Conservation (phyloP, 1,284 basidiomycete genomes). For the Athelia sp. region DNA sequence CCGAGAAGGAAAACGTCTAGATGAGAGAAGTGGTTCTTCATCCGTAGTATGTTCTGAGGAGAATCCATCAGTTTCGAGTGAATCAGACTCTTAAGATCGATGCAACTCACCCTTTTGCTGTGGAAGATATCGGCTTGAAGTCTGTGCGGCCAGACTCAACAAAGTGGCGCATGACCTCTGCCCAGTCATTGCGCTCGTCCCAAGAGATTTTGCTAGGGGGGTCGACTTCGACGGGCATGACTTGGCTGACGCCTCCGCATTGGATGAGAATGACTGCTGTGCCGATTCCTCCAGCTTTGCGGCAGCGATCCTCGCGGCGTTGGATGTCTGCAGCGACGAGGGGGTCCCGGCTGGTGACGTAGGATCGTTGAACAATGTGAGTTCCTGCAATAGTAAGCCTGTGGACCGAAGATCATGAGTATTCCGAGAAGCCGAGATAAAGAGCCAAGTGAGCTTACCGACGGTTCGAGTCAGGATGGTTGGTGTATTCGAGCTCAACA, state of each 20-base stretch:
- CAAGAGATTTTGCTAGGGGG: conserved; percentile 66
- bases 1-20: neutral
- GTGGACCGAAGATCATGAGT: conserved; percentile 8
- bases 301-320: conserved; percentile 71
- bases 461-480: conserved; percentile 50
- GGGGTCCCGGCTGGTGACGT: conserved; percentile 60
- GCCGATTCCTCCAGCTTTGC: conserved; percentile 66
- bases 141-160: conserved; percentile 68
- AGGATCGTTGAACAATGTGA: conserved; percentile 63
- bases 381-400: conserved; percentile 65
- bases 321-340: conserved; percentile 70
- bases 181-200: conserved; percentile 71
- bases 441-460: conserved; percentile 41
- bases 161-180: conserved; percentile 58
- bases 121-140: conserved; percentile 75
- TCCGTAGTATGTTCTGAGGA: neutral
- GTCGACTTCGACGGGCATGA: conserved; percentile 80
- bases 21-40: neutral
- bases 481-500: conserved; percentile 56
- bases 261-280: conserved; percentile 69
- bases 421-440: conserved; percentile 12
- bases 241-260: conserved; percentile 67
- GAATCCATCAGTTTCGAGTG: neutral
- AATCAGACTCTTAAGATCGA: neutral
- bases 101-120: conserved; percentile 57